A percentile compares a stretch with the other conserved stretches of the same genome.
These are phyloP conservation scores for Marasmius fiardii DNA, from an alignment of 1,284 basidiomycete species.

Conservation along the genomic window DNA sequence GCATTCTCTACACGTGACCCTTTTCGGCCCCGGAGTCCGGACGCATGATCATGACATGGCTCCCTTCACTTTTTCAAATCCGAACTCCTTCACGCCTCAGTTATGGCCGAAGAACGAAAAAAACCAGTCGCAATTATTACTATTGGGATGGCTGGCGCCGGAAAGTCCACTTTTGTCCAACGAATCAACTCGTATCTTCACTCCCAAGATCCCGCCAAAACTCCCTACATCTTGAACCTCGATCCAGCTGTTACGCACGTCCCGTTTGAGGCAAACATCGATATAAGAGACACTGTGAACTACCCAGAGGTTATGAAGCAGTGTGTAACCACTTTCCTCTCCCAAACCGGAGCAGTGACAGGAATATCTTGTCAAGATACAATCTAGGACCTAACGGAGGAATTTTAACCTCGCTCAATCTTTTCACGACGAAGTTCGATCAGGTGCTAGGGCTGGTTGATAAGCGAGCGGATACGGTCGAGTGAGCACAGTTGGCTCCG, in stretches of 20 bases:
- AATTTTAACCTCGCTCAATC: conserved; percentile 93
- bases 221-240: conserved; percentile 96
- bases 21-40: too few species aligned
- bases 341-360: conserved; percentile 16
- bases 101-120: conserved; percentile 6
- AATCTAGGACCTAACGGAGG: conserved; percentile 98
- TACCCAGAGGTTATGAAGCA: conserved; percentile 99
- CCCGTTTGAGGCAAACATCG: conserved; percentile 95
- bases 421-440: conserved; percentile 99
- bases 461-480: conserved; percentile 83
- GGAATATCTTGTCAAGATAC: conserved; percentile 58
- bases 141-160: conserved; percentile 93
- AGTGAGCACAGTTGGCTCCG: conserved; percentile 46
- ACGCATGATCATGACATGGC: too few species aligned
- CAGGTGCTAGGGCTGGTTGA: conserved; percentile 93
- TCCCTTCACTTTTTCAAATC: background rate
- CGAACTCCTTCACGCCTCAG: background rate
- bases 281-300: conserved; percentile 97
- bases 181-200: conserved; percentile 89
- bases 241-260: conserved; percentile 93
- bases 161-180: conserved; percentile 97
- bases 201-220: conserved; percentile 50
- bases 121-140: conserved; percentile 83
- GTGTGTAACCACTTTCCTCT: conserved; percentile 50
- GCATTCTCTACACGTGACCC: too few species aligned